These are phyloP conservation scores for Tolypocladium nubicola DNA, from an alignment of 2,329 filamentous ascomycete species.

Conservation along the genomic window DNA sequence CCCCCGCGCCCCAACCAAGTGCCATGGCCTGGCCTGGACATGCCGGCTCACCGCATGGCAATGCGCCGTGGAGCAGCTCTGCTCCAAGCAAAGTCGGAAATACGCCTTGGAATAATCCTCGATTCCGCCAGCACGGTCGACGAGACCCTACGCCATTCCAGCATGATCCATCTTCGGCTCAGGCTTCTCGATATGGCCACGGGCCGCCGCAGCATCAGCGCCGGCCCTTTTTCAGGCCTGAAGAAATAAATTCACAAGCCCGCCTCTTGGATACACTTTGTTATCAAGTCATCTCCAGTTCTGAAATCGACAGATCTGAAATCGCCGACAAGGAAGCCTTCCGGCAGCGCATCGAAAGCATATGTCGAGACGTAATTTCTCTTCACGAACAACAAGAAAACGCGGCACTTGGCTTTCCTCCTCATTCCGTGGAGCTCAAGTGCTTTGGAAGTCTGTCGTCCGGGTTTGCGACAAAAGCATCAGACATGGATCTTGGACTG, in stretches of 20 bases:
- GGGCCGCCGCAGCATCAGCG: slow-evolving; percentile 18
- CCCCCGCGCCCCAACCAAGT: background rate
- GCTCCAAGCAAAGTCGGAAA: background rate
- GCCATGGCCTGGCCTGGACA: background rate
- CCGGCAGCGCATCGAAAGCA: slow-evolving; percentile 49
- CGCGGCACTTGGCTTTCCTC: slow-evolving; percentile 33
- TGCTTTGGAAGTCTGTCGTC: slow-evolving; percentile 78
- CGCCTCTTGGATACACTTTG: slow-evolving; percentile 39
- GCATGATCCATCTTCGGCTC: slow-evolving; percentile 11
- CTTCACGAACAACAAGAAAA: slow-evolving; percentile 35
- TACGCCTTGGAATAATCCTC: background rate
- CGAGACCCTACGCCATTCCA: slow-evolving; percentile 10
- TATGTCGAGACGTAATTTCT: slow-evolving; percentile 50
- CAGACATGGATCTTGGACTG: slow-evolving; percentile 82
- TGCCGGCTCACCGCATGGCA: background rate
- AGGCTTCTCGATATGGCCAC: background rate
- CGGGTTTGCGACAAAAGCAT: slow-evolving; percentile 78
- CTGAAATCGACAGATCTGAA: slow-evolving; percentile 54
- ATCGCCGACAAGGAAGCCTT: slow-evolving; percentile 63
- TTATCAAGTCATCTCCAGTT: slow-evolving; percentile 33
- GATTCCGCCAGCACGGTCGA: background rate
- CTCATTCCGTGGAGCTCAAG: slow-evolving; percentile 52
- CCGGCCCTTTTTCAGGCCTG: slow-evolving; percentile 21
- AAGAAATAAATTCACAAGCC: slow-evolving; percentile 39
- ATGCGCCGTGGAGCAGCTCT: background rate